Percentiles rank a stretch among this genome's conserved stretches.
phyloP scores from a whole-genome alignment of 2,329 filamentous ascomycete species.

The Penicillium sp. region DNA sequence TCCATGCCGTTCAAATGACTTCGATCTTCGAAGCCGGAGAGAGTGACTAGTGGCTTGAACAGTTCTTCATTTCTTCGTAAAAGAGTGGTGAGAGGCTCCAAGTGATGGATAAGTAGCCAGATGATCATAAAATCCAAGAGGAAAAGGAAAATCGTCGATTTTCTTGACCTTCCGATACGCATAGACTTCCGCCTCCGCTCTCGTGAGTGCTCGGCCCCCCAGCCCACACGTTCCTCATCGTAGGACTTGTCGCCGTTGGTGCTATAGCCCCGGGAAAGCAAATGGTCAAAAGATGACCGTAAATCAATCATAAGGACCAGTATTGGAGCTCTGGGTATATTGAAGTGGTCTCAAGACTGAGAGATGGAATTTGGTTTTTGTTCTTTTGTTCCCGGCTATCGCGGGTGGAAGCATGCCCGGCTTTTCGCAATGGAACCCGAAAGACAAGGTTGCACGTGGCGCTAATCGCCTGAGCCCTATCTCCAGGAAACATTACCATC shows the following conservation, averaged over 20 bases:
- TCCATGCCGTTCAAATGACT: background rate
- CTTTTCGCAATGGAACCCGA: no score
- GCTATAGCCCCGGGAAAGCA: background rate
- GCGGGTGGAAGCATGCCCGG: no score
- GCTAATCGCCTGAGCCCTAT: no score
- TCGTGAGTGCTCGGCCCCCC: background rate
- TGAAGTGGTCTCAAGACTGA: background rate
- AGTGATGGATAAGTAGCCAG: background rate
- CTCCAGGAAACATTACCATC: no score
- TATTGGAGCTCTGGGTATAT: background rate
- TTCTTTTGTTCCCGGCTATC: no score
- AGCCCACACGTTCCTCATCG: background rate
- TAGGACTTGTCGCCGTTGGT: background rate
- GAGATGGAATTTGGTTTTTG: background rate
- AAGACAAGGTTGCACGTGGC: no score
- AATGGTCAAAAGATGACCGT: background rate
- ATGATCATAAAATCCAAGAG: background rate
- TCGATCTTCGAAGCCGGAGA: background rate
- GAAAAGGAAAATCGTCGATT: background rate
- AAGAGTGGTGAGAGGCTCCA: slow-evolving; percentile 3
- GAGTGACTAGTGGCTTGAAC: background rate
- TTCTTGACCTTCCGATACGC: background rate
- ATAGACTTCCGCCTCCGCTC: background rate
- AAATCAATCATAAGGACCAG: background rate
- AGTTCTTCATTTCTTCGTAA: slow-evolving; percentile 6